A percentile compares a stretch with the other conserved stretches of the same genome.
These are phyloP conservation scores for Blastocystis sp. DNA, from an alignment of 352 stramenopile species.

Conservation along the genomic window DNA sequence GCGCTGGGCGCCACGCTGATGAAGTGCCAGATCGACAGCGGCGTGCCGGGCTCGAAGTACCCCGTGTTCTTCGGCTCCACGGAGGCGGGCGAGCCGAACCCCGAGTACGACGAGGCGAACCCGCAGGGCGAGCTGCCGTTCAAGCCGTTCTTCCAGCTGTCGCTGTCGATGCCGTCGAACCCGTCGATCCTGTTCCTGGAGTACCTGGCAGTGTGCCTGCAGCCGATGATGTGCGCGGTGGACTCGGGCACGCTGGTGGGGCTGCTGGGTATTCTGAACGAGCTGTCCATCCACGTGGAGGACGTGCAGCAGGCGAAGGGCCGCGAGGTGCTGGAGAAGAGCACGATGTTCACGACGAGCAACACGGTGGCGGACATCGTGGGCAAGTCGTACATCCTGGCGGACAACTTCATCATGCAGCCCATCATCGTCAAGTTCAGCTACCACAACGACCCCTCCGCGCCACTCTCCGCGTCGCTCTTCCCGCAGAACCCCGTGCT, in stretches of 20 bases:
- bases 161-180: slow-evolving; percentile 58
- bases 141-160: slow-evolving; percentile 66
- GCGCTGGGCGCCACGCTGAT: slow-evolving; percentile 42
- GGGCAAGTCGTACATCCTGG: slow-evolving; percentile 53
- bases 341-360: neutral
- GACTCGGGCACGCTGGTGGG: slow-evolving; percentile 20
- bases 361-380: slow-evolving; percentile 52
- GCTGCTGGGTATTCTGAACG: slow-evolving; percentile 33
- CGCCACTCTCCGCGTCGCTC: slow-evolving; percentile 32
- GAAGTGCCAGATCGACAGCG: slow-evolving; percentile 64
- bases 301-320: slow-evolving; percentile 37
- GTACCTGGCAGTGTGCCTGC: slow-evolving; percentile 53
- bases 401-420: slow-evolving; percentile 65
- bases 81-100: slow-evolving; percentile 44
- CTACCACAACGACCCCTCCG: slow-evolving; percentile 49
- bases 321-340: slow-evolving; percentile 14
- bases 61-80: slow-evolving; percentile 58
- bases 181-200: slow-evolving; percentile 59
- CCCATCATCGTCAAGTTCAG: slow-evolving; percentile 62
- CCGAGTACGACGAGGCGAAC: slow-evolving; percentile 35
- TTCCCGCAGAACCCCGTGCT: slow-evolving; percentile 49
- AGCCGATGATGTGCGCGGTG: slow-evolving; percentile 55
- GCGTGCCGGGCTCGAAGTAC: slow-evolving; percentile 33
- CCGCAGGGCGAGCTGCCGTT: neutral
- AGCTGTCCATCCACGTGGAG: slow-evolving; percentile 28